Conservation (phyloP, 495 filamentous ascomycete species). For the Bacidia gigantensis region DNA sequence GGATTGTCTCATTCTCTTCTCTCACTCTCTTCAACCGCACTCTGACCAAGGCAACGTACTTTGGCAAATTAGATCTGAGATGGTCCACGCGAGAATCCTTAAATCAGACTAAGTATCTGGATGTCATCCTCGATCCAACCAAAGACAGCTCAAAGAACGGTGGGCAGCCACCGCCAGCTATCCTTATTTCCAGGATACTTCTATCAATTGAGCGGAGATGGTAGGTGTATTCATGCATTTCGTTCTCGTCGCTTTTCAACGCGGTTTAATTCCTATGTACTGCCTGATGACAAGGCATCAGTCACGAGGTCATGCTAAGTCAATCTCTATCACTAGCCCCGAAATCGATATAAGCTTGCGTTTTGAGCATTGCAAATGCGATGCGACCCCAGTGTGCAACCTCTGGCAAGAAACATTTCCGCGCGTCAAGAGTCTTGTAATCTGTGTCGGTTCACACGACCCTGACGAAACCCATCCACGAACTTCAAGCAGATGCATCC, state of each 20-base stretch:
- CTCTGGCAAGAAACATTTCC: slow-evolving; percentile 21
- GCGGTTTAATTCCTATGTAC: too few relatives aligned
- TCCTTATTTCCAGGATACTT: slow-evolving; percentile 20
- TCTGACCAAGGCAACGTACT: slow-evolving; percentile 18
- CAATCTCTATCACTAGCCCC: too few relatives aligned
- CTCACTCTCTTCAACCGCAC: slow-evolving; percentile 22
- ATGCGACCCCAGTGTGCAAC: slow-evolving; percentile 20
- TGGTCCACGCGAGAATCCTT: slow-evolving; percentile 24
- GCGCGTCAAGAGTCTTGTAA: slow-evolving; percentile 22
- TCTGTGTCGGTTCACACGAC: slow-evolving; percentile 19
- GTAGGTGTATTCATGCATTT: not conserved
- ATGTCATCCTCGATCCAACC: slow-evolving; percentile 22
- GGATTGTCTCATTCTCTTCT: slow-evolving; percentile 19
- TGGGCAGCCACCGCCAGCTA: slow-evolving; percentile 20
- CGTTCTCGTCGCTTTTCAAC: not conserved
- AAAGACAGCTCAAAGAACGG: slow-evolving; percentile 17
- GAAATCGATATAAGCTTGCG: slow-evolving; percentile 22
- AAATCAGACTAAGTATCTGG: slow-evolving; percentile 16
- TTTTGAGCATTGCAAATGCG: slow-evolving; percentile 24
- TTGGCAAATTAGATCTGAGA: slow-evolving; percentile 21
- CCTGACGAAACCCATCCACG: slow-evolving; percentile 3
- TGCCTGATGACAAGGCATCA: too few relatives aligned
- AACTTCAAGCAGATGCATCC: slow-evolving; percentile 13
- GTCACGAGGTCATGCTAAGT: too few relatives aligned
- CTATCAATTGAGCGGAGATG: slow-evolving; percentile 21